These are phyloP conservation scores for Akanthomyces muscarius DNA, from an alignment of 2,329 filamentous ascomycete species.

Conservation along the genomic window DNA sequence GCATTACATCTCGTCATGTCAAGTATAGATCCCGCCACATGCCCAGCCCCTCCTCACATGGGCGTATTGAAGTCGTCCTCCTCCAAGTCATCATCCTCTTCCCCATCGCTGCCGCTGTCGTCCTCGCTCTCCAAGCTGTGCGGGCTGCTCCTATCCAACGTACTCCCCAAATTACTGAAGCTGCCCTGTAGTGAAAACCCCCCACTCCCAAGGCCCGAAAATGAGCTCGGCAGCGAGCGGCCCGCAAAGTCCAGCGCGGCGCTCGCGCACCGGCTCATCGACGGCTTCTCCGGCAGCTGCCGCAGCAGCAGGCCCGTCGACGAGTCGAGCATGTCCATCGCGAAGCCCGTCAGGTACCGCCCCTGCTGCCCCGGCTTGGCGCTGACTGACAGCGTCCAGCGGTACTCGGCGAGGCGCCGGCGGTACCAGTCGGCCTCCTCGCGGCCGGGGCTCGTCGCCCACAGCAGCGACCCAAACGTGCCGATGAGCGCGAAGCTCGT, in stretches of 20 bases:
- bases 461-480: slow-evolving; percentile 85
- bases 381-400: slow-evolving; percentile 89
- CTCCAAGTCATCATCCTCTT: slow-evolving; percentile 38
- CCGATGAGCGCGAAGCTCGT: slow-evolving; percentile 93
- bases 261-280: slow-evolving; percentile 52
- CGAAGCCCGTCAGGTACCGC: slow-evolving; percentile 60
- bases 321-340: slow-evolving; percentile 74
- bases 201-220: slow-evolving; percentile 26
- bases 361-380: slow-evolving; percentile 64
- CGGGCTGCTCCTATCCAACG: slow-evolving; percentile 33
- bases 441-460: slow-evolving; percentile 79
- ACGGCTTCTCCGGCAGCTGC: slow-evolving; percentile 65
- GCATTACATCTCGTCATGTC: slow-evolving; percentile 4
- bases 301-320: slow-evolving; percentile 65
- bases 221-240: slow-evolving; percentile 29
- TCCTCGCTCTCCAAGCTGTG: slow-evolving; percentile 51
- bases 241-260: slow-evolving; percentile 41
- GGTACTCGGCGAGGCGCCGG: slow-evolving; percentile 78
- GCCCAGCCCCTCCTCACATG: background rate
- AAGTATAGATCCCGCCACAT: background rate
- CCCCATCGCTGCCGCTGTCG: slow-evolving; percentile 49
- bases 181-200: slow-evolving; percentile 32
- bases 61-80: slow-evolving; percentile 35
- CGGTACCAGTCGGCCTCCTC: slow-evolving; percentile 95
- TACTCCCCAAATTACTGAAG: slow-evolving; percentile 42